Evolutionary conservation across 768 basidiomycete genomes (phyloP).

Genomic region (Pleurotus ostreatus): DNA sequence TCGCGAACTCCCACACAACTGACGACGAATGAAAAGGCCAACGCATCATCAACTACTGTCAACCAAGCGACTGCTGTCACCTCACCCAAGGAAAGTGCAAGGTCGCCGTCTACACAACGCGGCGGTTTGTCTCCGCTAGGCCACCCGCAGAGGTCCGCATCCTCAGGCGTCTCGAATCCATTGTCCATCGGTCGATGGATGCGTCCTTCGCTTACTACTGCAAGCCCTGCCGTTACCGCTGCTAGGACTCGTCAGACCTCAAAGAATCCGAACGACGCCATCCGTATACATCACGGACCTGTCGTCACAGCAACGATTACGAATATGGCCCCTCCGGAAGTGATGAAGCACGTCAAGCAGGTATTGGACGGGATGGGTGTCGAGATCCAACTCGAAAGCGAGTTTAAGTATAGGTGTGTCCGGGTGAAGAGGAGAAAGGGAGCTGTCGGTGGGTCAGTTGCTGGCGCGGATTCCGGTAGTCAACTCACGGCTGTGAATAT

Average conservation of each 20-base stretch:
- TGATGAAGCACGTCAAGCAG: conserved; percentile 79
- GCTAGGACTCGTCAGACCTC: conserved; percentile 9
- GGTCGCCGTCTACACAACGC: conserved; percentile 23
- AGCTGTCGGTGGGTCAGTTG: conserved; percentile 33
- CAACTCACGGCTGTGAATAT: conserved; percentile 70
- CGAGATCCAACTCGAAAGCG: conserved; percentile 82
- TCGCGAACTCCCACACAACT: conserved; percentile 23
- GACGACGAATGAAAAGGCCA: conserved; percentile 21
- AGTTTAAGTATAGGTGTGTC: conserved; percentile 87
- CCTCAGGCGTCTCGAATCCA: conserved; percentile 34
- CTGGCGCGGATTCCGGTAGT: conserved; percentile 23
- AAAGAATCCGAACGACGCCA: conserved; percentile 30
- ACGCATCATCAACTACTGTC: conserved; percentile 28
- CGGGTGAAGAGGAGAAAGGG: conserved; percentile 71
- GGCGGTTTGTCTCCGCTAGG: conserved; percentile 16
- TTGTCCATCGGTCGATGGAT: conserved; percentile 27
- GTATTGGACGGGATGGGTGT: conserved; percentile 89
- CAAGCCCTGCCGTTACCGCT: background rate
- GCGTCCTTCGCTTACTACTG: conserved; percentile 29
- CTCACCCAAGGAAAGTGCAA: conserved; percentile 35
- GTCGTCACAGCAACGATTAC: conserved; percentile 91
- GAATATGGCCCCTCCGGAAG: conserved; percentile 76
- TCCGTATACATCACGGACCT: conserved; percentile 88
- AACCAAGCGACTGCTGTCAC: conserved; percentile 21
- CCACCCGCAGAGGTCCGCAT: conserved; percentile 42